Conservation (phyloP, 2,329 filamentous ascomycete species). For the Rhexocercosporidium sp. region DNA sequence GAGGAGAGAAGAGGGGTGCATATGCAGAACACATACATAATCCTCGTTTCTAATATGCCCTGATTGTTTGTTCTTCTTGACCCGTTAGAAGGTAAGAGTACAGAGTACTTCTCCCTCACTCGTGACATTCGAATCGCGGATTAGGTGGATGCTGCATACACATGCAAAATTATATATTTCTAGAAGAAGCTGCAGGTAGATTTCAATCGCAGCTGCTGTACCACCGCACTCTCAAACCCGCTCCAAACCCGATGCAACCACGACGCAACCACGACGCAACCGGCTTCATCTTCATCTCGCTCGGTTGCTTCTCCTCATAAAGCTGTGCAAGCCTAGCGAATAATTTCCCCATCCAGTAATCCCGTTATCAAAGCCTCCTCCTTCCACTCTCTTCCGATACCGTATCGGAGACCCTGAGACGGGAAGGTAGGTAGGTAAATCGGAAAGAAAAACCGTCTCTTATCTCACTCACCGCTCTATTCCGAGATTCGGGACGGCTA, state of each 20-base stretch:
- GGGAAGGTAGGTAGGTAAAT: not conserved
- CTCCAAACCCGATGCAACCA: not conserved
- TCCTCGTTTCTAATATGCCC: not conserved
- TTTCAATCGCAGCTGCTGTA: not conserved
- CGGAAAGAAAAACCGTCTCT: not conserved
- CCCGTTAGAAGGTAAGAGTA: too few species aligned
- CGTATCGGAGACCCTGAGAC: not conserved
- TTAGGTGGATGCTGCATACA: not conserved
- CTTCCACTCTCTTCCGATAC: not conserved
- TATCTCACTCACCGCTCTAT: conserved; percentile 6
- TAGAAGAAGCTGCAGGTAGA: not conserved
- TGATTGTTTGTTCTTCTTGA: too few species aligned
- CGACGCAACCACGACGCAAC: not conserved
- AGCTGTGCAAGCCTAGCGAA: not conserved
- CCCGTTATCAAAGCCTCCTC: not conserved
- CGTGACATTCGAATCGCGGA: not conserved
- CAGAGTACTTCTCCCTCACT: not conserved
- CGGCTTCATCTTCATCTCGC: not conserved
- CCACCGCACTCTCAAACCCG: not conserved
- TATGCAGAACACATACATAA: conserved; percentile 5
- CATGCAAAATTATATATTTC: not conserved
- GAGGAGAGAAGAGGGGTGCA: conserved; percentile 3
- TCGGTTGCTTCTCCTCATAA: not conserved
- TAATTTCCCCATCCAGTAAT: not conserved
- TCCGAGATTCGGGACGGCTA: not conserved